A percentile compares a stretch with the other conserved stretches of the same genome.
phyloP scores from a whole-genome alignment of 306 rosid genomes.

The Quercus glauca region DNA sequence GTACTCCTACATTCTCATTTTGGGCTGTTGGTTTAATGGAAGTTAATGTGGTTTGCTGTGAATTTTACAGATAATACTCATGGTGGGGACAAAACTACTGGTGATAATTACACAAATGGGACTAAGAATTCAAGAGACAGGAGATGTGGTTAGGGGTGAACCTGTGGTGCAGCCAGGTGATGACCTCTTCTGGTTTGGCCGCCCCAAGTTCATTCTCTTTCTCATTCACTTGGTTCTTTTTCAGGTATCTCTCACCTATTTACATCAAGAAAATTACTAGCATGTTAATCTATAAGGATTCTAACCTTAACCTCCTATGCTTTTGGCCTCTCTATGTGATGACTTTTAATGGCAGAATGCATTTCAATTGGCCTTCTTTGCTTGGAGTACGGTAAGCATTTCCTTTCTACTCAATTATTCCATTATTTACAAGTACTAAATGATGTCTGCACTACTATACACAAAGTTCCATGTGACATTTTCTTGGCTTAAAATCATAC shows the following conservation, averaged over 20 bases:
- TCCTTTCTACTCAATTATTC: not conserved
- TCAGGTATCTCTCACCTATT: slow-evolving; percentile 37
- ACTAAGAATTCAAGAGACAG: slow-evolving; percentile 56
- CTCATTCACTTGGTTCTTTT: slow-evolving; percentile 72
- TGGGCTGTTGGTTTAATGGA: not conserved
- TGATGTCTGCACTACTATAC: no score
- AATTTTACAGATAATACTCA: slow-evolving; percentile 53
- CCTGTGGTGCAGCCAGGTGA: slow-evolving; percentile 77
- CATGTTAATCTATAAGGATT: not conserved
- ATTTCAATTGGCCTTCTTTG: slow-evolving; percentile 73
- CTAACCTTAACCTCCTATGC: not conserved
- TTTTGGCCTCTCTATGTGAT: not conserved
- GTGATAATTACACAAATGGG: slow-evolving; percentile 77
- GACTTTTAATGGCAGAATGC: slow-evolving; percentile 60
- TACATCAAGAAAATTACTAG: not conserved
- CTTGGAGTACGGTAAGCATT: slow-evolving; percentile 59
- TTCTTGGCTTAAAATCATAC: not conserved
- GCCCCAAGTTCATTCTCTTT: slow-evolving; percentile 57
- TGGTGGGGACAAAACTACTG: slow-evolving; percentile 76
- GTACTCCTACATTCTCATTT: not conserved
- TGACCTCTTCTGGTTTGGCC: slow-evolving; percentile 76
- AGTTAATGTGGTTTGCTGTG: slow-evolving; percentile 1
- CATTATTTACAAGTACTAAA: not conserved
- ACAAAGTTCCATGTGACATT: not conserved
- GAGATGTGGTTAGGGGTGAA: slow-evolving; percentile 68